Conservation (phyloP, 805 yeast species). For the Komagataella ulmi region DNA sequence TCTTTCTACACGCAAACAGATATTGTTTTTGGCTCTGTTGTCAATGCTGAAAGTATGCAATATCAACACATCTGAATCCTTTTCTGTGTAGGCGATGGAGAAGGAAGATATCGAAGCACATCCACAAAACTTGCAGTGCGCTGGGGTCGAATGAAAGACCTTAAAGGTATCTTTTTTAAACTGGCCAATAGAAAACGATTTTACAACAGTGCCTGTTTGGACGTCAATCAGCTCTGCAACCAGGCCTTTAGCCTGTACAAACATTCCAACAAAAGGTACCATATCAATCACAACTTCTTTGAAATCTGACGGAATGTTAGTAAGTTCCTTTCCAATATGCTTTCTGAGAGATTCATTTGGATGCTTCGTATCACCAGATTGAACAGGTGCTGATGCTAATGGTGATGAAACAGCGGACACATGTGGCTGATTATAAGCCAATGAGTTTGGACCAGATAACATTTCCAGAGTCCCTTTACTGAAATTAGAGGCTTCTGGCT, state of each 20-base stretch:
- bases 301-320: not conserved
- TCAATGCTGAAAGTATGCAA: slow-evolving; percentile 65
- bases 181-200: slow-evolving; percentile 45
- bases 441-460: not conserved
- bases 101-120: slow-evolving; percentile 68
- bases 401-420: not conserved
- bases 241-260: slow-evolving; percentile 41
- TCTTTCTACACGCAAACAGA: slow-evolving; percentile 83
- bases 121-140: slow-evolving; percentile 87
- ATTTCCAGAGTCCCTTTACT: not conserved
- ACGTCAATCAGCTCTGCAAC: slow-evolving; percentile 62
- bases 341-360: not conserved
- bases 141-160: slow-evolving; percentile 74
- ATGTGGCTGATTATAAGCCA: not conserved
- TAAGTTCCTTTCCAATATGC: not conserved
- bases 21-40: slow-evolving; percentile 63
- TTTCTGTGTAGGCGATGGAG: slow-evolving; percentile 58
- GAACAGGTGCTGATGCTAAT: not conserved
- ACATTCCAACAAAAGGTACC: slow-evolving; percentile 65
- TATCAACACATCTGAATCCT: slow-evolving; percentile 39
- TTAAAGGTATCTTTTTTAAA: slow-evolving; percentile 46
- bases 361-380: not conserved
- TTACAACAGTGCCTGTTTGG: slow-evolving; percentile 62
- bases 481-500: slow-evolving; percentile 31
- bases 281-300: slow-evolving; percentile 27